These are phyloP conservation scores for barrel medic (Medicago truncatula) DNA, from an alignment of 306 rosid genomes.

Conservation along the genomic window MtrunA17r5.0-ANR NC_053046.1:43779001-43779500, in stretches of 20 bases:
- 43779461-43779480: constrained; percentile 81
- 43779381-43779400: constrained; percentile 75
- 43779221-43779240: constrained; percentile 95
- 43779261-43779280: constrained; percentile 82
- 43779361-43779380: constrained; percentile 64
- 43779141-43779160: constrained; percentile 98
- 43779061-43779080: constrained; percentile 84
- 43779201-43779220: constrained; percentile 98
- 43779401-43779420: constrained; percentile 95
- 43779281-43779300: constrained; percentile 77
- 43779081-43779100: constrained; percentile 76
- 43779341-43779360: constrained; percentile 92
- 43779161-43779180: constrained; percentile 91
- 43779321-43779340: constrained; percentile 82
- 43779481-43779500: constrained; percentile 76
- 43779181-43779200: constrained; percentile 86
- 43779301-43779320: constrained; percentile 67
- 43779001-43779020: constrained; percentile 85
- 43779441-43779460: constrained; percentile 83
- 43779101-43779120: constrained; percentile 54
- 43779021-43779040: constrained; percentile 97
- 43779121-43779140: constrained; percentile 60
- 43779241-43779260: constrained; percentile 91
- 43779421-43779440: constrained; percentile 93
- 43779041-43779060: constrained; percentile 87